Evolutionary conservation across 805 yeast genomes (phyloP).

Genomic region (Candida easanensis): DNA sequence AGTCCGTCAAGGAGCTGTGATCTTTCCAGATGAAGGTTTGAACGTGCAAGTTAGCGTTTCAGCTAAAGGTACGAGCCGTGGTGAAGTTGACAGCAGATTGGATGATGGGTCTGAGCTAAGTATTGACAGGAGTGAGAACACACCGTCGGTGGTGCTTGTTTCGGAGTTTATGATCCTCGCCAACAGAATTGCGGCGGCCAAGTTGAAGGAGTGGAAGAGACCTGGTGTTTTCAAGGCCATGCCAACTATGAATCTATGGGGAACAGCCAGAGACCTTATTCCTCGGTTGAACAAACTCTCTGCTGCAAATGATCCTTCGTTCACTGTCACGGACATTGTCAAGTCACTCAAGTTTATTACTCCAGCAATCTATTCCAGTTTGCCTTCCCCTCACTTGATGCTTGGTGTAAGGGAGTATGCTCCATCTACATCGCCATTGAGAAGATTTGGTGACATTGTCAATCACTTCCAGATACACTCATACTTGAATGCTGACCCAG

Average conservation of each 20-base stretch:
- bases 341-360: constrained; percentile 45
- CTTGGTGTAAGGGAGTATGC: constrained; percentile 63
- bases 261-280: constrained; percentile 25
- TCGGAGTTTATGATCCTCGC: constrained; percentile 84
- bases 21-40: constrained; percentile 35
- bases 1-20: constrained; percentile 38
- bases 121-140: constrained; percentile 26
- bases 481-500: constrained; percentile 28
- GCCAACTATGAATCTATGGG: constrained; percentile 21
- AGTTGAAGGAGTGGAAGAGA: constrained; percentile 40
- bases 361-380: constrained; percentile 48
- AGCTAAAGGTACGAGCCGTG: not conserved
- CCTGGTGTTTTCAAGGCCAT: constrained; percentile 49
- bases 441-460: constrained; percentile 77
- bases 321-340: constrained; percentile 36
- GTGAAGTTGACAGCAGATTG: constrained; percentile 4
- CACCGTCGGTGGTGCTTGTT: constrained; percentile 62
- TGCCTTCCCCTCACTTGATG: constrained; percentile 52
- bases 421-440: constrained; percentile 84
- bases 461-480: constrained; percentile 76
- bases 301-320: constrained; percentile 13
- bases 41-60: constrained; percentile 22
- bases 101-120: constrained; percentile 13
- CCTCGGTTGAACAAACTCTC: constrained; percentile 23
- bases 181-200: constrained; percentile 56